Conservation (phyloP, 805 yeast species). For the Ogataea ganodermae region DNA sequence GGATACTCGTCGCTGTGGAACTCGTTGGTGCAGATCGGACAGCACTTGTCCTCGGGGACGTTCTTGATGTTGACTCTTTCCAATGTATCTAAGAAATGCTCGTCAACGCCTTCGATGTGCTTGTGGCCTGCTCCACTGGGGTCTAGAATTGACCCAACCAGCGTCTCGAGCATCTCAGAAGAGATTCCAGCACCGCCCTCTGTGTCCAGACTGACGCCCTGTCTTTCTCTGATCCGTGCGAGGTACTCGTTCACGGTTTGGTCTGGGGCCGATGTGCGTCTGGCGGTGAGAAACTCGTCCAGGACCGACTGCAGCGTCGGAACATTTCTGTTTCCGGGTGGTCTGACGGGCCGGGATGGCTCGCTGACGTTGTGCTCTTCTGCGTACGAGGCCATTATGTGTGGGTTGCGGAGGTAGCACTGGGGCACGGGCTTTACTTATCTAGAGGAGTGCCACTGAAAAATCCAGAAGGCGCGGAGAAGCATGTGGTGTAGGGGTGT, state of each 20-base stretch:
- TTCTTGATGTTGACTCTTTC: slow-evolving; percentile 60
- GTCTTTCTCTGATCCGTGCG: slow-evolving; percentile 7
- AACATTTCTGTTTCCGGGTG: background rate
- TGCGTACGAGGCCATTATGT: slow-evolving; percentile 8
- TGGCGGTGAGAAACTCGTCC: slow-evolving; percentile 11
- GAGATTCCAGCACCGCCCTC: background rate
- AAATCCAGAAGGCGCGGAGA: no score
- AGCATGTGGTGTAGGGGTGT: slow-evolving; percentile 2
- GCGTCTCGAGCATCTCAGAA: slow-evolving; percentile 13
- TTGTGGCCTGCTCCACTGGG: slow-evolving; percentile 11
- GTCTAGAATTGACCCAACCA: slow-evolving; percentile 13
- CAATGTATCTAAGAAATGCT: slow-evolving; percentile 70
- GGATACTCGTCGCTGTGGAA: slow-evolving; percentile 77
- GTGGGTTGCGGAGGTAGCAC: background rate
- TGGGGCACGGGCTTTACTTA: background rate
- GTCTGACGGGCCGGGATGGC: background rate
- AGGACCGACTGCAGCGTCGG: slow-evolving; percentile 12
- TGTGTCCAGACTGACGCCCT: background rate
- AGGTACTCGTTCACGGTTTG: slow-evolving; percentile 14
- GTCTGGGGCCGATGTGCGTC: background rate
- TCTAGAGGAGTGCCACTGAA: background rate
- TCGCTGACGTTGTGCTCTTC: slow-evolving; percentile 9
- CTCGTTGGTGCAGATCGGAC: slow-evolving; percentile 82
- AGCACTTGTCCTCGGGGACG: slow-evolving; percentile 53
- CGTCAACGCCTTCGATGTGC: slow-evolving; percentile 54